Base-by-base conservation (phyloP, 2,329 filamentous ascomycete genomes). In the Dothistroma septosporum region DNA sequence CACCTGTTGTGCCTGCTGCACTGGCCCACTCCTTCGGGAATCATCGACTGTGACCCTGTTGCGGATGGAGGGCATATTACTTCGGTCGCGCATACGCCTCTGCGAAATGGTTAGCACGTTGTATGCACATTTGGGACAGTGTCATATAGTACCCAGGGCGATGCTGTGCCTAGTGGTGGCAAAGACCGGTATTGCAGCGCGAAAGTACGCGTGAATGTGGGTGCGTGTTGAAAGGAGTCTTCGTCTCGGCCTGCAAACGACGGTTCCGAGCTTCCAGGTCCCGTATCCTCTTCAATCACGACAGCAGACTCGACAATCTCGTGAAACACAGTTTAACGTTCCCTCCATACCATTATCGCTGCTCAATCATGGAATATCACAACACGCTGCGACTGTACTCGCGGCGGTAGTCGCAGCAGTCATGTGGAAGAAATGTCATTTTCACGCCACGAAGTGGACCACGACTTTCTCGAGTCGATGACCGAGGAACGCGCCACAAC, bases 131-230 rank as follows among this genome's bases (percentile, higher is more conserved):
- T 49, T 35, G 37, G 21, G 35, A 16, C 31, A 16, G 21, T 31
- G 48, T 52, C 3, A 32, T 19, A 55, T 21, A 8, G 56, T 66
- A 67, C 65, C 65, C 54, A 67, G 65, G 65, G 65, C 65, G 60
- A 66, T 67, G 65, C 64, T 57, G 41, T 56, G 53, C 56, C 41
- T 55, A 32, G 24, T 41, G 19, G 28, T 41, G 55, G 54, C 56
- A 37, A 44, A 28, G 47, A 35, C 50, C 28, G 22, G 50, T 53
- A 9, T 12, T 53, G 28, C 7, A 9, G 24, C 50, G 50, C 50
- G 50, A 53, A 53, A 35, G 50, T 1, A 53, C 50, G 50, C 50
- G 50, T 53, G 9, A 50, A 11, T 24, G 14, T 12, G 28, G 19
- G 47, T 28, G 12, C 12, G 19, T 16, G 35, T 37, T 44, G 41